Evolutionary conservation across 2,329 filamentous ascomycete genomes (phyloP).

Genomic region (Aspergillus awamori): DNA sequence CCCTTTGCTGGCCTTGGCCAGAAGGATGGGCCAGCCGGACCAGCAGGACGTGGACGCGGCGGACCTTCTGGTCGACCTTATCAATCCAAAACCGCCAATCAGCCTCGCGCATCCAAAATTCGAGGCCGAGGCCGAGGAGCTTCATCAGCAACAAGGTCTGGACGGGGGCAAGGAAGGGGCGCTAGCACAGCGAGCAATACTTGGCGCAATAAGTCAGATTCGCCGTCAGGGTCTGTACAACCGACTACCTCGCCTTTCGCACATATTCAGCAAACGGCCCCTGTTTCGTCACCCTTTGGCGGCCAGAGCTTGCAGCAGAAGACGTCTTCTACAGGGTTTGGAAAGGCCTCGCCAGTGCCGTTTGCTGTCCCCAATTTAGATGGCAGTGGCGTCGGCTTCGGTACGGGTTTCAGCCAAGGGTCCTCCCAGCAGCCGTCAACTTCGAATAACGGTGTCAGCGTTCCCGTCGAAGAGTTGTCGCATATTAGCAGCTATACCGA

Average conservation of each 20-base stretch:
- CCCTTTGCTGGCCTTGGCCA: conserved; percentile 32
- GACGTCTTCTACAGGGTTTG: conserved; percentile 26
- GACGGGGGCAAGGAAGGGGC: conserved; percentile 27
- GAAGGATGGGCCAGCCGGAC: conserved; percentile 28
- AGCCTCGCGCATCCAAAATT: conserved; percentile 18
- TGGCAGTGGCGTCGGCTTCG: conserved; percentile 19
- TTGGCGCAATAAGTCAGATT: conserved; percentile 23
- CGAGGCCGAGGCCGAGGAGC: conserved; percentile 29
- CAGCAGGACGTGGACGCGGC: conserved; percentile 32
- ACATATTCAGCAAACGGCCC: conserved; percentile 26
- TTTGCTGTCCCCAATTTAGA: conserved; percentile 19
- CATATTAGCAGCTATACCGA: conserved; percentile 34
- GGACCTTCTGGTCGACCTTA: conserved; percentile 20
- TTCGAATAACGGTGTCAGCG: conserved; percentile 12
- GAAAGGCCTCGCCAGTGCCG: conserved; percentile 19
- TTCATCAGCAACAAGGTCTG: conserved; percentile 14
- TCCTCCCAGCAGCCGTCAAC: conserved; percentile 10
- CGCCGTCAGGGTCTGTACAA: conserved; percentile 10
- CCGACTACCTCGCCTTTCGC: conserved; percentile 29
- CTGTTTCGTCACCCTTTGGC: conserved; percentile 20
- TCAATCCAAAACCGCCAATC: conserved; percentile 24
- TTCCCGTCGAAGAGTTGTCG: conserved; percentile 29
- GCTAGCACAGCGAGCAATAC: conserved; percentile 16
- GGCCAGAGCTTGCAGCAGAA: conserved; percentile 19
- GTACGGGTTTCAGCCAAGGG: conserved; percentile 20